Percentiles rank a stretch among this genome's conserved stretches.
Conservation (phyloP, 768 basidiomycete genomes). For the Infundibulicybe gibba region DNA sequence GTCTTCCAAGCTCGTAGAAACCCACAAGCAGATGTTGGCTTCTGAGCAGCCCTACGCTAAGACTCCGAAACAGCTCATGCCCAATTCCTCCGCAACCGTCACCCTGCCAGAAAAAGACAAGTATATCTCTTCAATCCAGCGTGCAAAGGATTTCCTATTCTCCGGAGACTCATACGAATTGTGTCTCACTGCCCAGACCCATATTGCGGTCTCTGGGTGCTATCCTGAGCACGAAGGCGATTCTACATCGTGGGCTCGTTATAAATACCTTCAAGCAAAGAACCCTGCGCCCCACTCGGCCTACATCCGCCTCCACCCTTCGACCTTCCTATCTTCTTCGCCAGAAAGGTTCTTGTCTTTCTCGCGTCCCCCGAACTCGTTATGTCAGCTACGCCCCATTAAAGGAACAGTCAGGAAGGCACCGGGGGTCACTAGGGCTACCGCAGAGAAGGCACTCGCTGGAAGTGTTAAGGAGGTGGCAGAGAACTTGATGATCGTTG, state of each 20-base stretch:
- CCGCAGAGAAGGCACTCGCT: constrained; percentile 58
- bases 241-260: constrained; percentile 62
- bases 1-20: constrained; percentile 21
- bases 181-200: constrained; percentile 79
- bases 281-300: constrained; percentile 92
- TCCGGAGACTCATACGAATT: constrained; percentile 92
- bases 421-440: constrained; percentile 49
- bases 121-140: constrained; percentile 68
- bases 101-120: constrained; percentile 50
- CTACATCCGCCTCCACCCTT: constrained; percentile 73
- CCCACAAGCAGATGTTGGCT: not conserved
- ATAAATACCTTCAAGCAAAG: constrained; percentile 61
- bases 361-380: constrained; percentile 56
- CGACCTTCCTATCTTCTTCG: constrained; percentile 79
- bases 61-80: not conserved
- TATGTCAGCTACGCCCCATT: constrained; percentile 88
- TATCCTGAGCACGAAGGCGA: constrained; percentile 9
- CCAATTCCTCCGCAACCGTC: constrained; percentile 22
- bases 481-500: constrained; percentile 98
- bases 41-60: too few species aligned
- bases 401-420: constrained; percentile 69
- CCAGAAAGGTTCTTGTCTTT: constrained; percentile 90
- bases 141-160: constrained; percentile 70
- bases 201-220: constrained; percentile 42
- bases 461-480: constrained; percentile 87